Percentiles rank a stretch among this genome's conserved stretches.
phyloP scores from a whole-genome alignment of 306 rosid genomes.

The Castanea crenata region DNA sequence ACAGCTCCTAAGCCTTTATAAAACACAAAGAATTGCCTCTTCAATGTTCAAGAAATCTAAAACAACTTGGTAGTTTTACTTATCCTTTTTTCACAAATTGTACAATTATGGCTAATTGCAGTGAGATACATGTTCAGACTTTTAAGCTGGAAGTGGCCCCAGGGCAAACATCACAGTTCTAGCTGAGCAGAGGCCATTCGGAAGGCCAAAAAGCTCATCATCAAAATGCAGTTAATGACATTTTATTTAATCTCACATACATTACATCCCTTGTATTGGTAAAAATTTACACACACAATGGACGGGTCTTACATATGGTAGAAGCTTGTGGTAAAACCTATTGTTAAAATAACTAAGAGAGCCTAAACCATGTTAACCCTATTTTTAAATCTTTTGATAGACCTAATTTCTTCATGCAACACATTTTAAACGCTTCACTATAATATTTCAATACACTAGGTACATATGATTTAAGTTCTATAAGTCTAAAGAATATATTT shows the following conservation, averaged over 20 bases:
- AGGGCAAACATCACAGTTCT: not conserved
- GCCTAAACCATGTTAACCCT: too few relatives aligned
- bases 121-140: not conserved
- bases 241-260: not conserved
- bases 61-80: not conserved
- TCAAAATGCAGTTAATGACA: not conserved
- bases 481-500: too few relatives aligned
- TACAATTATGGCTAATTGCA: not conserved
- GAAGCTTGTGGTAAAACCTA: too few relatives aligned
- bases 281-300: too few relatives aligned
- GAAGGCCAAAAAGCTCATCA: not conserved
- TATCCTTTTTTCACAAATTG: not conserved
- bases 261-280: not conserved
- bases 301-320: too few relatives aligned
- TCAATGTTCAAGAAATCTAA: not conserved
- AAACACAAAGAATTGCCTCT: not conserved
- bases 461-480: too few relatives aligned
- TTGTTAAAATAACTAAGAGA: too few relatives aligned
- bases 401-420: too few relatives aligned
- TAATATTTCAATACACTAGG: too few relatives aligned
- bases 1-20: not conserved
- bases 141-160: not conserved
- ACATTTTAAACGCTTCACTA: too few relatives aligned
- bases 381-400: too few relatives aligned
- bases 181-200: not conserved